Evolutionary conservation across 139 green algal species (phyloP), one percentile per base, ranked within the genome.

Genomic region (Chlorella sp.): DNA sequence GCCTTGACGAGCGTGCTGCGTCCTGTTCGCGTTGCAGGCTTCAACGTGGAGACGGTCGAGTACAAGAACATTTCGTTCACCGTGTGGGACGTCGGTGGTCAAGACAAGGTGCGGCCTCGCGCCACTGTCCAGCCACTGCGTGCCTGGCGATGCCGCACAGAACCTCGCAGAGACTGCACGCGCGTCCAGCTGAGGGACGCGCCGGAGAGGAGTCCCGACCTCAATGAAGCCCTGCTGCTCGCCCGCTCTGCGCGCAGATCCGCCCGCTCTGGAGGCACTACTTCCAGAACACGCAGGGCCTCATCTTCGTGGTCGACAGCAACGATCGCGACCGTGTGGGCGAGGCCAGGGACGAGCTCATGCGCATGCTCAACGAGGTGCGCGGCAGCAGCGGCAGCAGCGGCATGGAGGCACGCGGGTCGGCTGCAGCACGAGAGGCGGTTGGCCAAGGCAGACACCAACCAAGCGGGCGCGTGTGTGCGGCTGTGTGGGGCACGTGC

Each of bases 261-360:
- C 88, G 93, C 31, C 91, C 92, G 1, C 87, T 97, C 30, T 98
- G 95, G 95, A 83, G 91, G 62, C 93, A 98, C 80, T 97, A 96
- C 85, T 98, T 97, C 89, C 96, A 96, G 84, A 98, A 96, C 90
- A 99, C 92, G 68, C 94, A 99, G 72, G 95, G 89, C 49, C 85
- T 99, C 3, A 99, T 99, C 72, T 98, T 97, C 77, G 96, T 99
- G 35, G 94, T 99, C 5, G 96, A 99, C 80, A 96, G 84, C 36
- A 85, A 94, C 64, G 96, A 99, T 83, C 85, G 88, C 35, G 95
- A 99, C 65, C 88, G 96, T 42, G 81, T 98, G 24, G 74, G 81
- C 0, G 95, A 99, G 83, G 95, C 95, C 5, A 81, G 91, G 34
- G 95, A 99, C 74, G 95, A 99, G 88, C 88, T 99, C 70, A 94